phyloP scores from a whole-genome alignment of 1,284 basidiomycete species.

The Naganishia albida region DNA sequence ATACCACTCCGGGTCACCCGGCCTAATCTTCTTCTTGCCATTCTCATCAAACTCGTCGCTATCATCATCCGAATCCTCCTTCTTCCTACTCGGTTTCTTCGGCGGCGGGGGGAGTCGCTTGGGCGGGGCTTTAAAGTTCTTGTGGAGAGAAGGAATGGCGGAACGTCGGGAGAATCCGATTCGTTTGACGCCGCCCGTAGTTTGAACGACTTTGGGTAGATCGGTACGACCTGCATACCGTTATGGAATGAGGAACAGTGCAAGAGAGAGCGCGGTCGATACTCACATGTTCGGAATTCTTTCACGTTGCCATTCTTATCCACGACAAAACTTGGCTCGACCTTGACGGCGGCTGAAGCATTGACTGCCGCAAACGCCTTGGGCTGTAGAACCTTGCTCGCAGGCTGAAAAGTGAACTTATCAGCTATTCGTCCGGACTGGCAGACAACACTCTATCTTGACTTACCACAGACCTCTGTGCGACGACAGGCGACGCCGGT shows the following conservation, averaged over 20 bases:
- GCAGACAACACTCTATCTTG: not conserved
- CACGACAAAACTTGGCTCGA: constrained; percentile 32
- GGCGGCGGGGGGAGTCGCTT: constrained; percentile 50
- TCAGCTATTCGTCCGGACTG: not conserved
- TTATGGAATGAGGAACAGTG: not conserved
- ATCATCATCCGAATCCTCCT: constrained; percentile 45
- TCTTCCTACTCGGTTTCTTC: constrained; percentile 47
- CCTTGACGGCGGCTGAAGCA: constrained; percentile 1
- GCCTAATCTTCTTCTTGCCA: constrained; percentile 40
- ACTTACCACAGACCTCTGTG: not conserved
- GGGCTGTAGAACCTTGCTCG: constrained; percentile 6
- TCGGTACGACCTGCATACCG: constrained; percentile 45
- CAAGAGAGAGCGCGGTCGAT: not conserved
- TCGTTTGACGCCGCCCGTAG: constrained; percentile 45
- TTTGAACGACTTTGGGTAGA: constrained; percentile 45
- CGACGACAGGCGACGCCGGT: not conserved
- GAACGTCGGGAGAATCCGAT: constrained; percentile 48
- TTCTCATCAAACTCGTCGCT: constrained; percentile 43
- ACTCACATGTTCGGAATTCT: constrained; percentile 33
- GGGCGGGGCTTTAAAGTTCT: constrained; percentile 48
- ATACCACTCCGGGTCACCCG: constrained; percentile 35
- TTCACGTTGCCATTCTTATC: constrained; percentile 34
- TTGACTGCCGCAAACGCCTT: constrained; percentile 6
- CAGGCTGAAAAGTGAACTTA: not conserved
- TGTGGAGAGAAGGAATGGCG: constrained; percentile 48